These are phyloP conservation scores for Sordariomycetes sp. DNA, from an alignment of 2,329 filamentous ascomycete species.

Conservation along the genomic window DNA sequence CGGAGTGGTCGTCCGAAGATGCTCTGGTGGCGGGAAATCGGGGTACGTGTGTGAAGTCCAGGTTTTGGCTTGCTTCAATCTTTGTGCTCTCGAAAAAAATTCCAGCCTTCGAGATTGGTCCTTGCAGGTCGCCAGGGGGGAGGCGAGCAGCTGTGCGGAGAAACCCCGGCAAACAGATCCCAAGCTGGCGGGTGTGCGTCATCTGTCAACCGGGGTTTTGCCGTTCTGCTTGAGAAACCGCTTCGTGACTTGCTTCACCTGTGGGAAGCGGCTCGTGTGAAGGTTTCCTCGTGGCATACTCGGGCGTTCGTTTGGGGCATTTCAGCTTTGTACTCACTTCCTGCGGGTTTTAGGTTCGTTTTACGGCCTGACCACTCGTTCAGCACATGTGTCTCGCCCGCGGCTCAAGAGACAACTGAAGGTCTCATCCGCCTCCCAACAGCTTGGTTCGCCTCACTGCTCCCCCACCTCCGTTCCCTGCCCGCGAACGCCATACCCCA, in stretches of 20 bases:
- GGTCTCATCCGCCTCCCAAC: neutral
- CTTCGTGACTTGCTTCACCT: neutral
- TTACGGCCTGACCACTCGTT: too few relatives aligned
- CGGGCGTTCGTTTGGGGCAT: neutral
- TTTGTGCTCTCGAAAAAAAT: conserved; percentile 5
- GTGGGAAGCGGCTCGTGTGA: too few relatives aligned
- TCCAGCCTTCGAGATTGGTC: conserved; percentile 1
- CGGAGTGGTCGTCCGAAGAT: neutral
- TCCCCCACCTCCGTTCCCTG: neutral
- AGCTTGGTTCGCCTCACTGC: neutral
- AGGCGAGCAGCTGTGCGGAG: neutral
- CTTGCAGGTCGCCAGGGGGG: neutral
- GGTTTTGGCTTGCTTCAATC: conserved; percentile 4
- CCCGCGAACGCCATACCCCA: conserved; percentile 2
- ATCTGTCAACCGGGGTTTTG: neutral
- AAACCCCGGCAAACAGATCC: conserved; percentile 1
- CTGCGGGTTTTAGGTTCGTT: neutral
- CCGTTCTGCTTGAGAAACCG: neutral
- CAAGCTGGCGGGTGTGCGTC: neutral
- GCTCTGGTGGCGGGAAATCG: neutral
- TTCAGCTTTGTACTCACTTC: neutral
- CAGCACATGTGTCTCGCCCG: neutral
- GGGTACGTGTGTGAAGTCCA: conserved; percentile 2
- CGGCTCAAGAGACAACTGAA: neutral
- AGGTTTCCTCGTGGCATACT: neutral